phyloP scores from a whole-genome alignment of 441 rosid species.

The Gossypium trilobum region DNA sequence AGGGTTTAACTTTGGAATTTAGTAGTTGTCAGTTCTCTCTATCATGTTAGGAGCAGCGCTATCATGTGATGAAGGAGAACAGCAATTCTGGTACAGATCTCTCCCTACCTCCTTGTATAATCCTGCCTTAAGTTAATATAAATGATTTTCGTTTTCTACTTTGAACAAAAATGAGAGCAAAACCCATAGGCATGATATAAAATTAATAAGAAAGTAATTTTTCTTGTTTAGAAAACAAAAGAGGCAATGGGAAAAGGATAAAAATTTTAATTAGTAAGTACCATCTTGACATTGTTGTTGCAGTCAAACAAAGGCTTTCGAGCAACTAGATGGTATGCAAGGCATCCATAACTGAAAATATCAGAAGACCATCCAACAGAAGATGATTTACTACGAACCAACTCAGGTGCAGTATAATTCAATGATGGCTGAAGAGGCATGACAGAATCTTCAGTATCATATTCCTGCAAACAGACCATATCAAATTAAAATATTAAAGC shows the following conservation, averaged over 20 bases:
- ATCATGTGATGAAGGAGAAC: background rate
- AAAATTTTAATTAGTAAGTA: conserved; percentile 21
- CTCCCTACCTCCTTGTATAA: background rate
- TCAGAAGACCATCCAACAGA: conserved; percentile 68
- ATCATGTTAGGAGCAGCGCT: background rate
- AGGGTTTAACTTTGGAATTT: background rate
- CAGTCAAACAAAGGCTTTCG: conserved; percentile 85
- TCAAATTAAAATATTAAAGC: conserved; percentile 11
- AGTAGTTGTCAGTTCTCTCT: background rate
- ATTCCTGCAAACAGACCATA: conserved; percentile 49
- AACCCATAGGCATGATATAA: background rate
- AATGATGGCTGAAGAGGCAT: conserved; percentile 85
- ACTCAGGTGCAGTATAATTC: conserved; percentile 91
- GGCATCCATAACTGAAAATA: conserved; percentile 85
- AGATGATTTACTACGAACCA: conserved; percentile 60
- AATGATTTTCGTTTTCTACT: background rate
- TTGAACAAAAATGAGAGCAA: background rate
- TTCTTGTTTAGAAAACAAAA: conserved; percentile 8
- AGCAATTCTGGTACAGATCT: background rate
- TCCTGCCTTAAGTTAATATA: background rate
- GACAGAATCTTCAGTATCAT: conserved; percentile 84
- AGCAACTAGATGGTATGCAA: conserved; percentile 74
- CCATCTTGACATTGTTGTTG: conserved; percentile 94
- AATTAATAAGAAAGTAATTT: background rate
- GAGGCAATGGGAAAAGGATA: conserved; percentile 1